Percentiles rank a stretch among this genome's conserved stretches.
phyloP scores from a whole-genome alignment of 805 yeast genomes.

The Candida ipomoeae region DNA sequence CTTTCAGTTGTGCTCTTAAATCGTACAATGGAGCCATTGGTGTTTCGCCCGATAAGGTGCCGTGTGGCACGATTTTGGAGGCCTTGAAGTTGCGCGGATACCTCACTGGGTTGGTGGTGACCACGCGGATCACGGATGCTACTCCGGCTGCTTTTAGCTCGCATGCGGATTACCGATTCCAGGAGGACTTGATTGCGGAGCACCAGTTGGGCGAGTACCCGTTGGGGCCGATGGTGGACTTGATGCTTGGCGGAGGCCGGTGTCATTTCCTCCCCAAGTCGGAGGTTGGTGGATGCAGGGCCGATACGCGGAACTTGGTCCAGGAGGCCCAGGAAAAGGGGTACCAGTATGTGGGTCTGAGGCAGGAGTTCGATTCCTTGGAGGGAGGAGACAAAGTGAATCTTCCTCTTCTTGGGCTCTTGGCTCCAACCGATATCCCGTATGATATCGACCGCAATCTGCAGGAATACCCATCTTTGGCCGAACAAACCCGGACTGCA shows the following conservation, averaged over 20 bases:
- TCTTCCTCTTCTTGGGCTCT: slow-evolving; percentile 72
- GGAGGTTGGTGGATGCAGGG: slow-evolving; percentile 59
- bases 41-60: slow-evolving; percentile 61
- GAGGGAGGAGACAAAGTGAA: slow-evolving; percentile 57
- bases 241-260: slow-evolving; percentile 89
- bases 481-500: slow-evolving; percentile 75
- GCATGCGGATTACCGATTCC: slow-evolving; percentile 70
- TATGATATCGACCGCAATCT: slow-evolving; percentile 75
- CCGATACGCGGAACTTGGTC: slow-evolving; percentile 65
- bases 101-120: slow-evolving; percentile 85
- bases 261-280: slow-evolving; percentile 66
- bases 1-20: slow-evolving; percentile 80
- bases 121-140: slow-evolving; percentile 90
- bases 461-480: slow-evolving; percentile 63
- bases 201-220: slow-evolving; percentile 83
- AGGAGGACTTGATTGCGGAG: slow-evolving; percentile 81
- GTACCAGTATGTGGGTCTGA: slow-evolving; percentile 60
- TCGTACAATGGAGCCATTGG: slow-evolving; percentile 90
- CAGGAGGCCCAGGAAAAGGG: slow-evolving; percentile 51
- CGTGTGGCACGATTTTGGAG: slow-evolving; percentile 87
- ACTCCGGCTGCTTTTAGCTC: slow-evolving; percentile 89
- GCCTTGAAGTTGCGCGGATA: slow-evolving; percentile 81
- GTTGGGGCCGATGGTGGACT: slow-evolving; percentile 73
- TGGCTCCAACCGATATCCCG: slow-evolving; percentile 77
- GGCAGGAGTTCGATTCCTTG: slow-evolving; percentile 52